Conservation (phyloP, 2,329 filamentous ascomycete species). For the Botrytis fragariae region DNA sequence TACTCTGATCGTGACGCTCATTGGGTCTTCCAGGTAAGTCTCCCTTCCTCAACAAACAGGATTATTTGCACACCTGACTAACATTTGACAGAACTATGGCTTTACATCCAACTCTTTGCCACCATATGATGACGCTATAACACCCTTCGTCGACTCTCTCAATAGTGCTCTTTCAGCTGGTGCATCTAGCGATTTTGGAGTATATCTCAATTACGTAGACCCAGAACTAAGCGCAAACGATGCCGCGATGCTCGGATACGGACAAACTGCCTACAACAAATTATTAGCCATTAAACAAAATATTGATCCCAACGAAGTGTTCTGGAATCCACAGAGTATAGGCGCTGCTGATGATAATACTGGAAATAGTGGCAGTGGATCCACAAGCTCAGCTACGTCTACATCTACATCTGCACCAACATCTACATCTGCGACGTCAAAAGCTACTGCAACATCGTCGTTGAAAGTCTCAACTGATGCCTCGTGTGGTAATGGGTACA, state of each 20-base stretch:
- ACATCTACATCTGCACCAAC: neutral
- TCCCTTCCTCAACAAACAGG: too few species aligned
- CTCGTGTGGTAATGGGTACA: constrained; percentile 6
- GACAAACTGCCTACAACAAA: constrained; percentile 19
- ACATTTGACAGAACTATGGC: constrained; percentile 20
- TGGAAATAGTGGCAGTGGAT: neutral
- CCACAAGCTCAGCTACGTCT: neutral
- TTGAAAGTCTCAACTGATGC: constrained; percentile 7
- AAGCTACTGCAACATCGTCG: neutral
- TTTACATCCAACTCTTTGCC: constrained; percentile 13
- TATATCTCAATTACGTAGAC: constrained; percentile 24
- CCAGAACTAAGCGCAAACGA: constrained; percentile 9
- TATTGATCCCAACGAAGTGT: constrained; percentile 19
- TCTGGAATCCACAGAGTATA: constrained; percentile 26
- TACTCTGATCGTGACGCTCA: constrained; percentile 24
- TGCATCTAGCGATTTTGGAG: constrained; percentile 24
- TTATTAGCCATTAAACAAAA: constrained; percentile 17
- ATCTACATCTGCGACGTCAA: neutral
- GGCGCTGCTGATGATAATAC: neutral
- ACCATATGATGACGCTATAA: constrained; percentile 15
- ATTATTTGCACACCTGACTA: neutral
- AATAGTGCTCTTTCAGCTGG: constrained; percentile 25
- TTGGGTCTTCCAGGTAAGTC: constrained; percentile 24
- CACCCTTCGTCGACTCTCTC: constrained; percentile 19
- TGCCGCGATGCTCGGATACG: constrained; percentile 13